Evolutionary conservation across 345 rosid genomes (phyloP), one percentile per base, ranked within the genome.

Genomic region (Acer yangbiense): DNA sequence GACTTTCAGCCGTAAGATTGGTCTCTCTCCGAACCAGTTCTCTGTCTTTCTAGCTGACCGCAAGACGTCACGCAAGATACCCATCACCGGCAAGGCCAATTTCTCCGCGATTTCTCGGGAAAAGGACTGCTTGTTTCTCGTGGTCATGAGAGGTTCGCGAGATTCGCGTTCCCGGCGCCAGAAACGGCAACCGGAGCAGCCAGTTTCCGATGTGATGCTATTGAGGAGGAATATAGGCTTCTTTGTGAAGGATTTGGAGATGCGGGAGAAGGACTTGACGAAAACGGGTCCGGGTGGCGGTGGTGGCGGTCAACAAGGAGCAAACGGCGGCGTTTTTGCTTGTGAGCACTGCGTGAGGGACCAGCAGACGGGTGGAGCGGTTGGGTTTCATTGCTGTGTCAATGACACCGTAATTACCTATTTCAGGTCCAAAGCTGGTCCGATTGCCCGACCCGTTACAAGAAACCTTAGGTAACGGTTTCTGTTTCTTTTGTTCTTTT

Each of bases 381-480:
- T 43, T 5, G 93, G 80, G 43, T 88, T 88, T 54, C 92, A 88
- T 55, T 74, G 74, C 76, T 87, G 94, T 65, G 88, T 82, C 39
- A 1, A 86, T 55, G 92, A 90, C 61, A 20, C 85, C 6, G 86
- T 90, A 25, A 75, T 75, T 0, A 73, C 57, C 69, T 86, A 89
- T 48, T 87, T 88, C 83, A 71, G 85, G 77, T 80, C 89, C 3
- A 76, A 62, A 6, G 88, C 83, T 2, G 92, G 94, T 14, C 89
- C 90, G 23, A 78, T 88, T 68, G 84, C 87, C 79, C 89, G 92
- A 39, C 94, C 92, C 74, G 79, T 21, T 4, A 82, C 80, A 72
- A 27, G 63, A 6, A 60, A 20, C 48, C 17, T 23, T n/a, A 4
- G 9, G 18, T 32, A 65, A 29, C n/a, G 9, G 20, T 32, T 12